These are phyloP conservation scores for Colletotrichum agaves DNA, from an alignment of 2,329 filamentous ascomycete species.

Conservation along the genomic window DNA sequence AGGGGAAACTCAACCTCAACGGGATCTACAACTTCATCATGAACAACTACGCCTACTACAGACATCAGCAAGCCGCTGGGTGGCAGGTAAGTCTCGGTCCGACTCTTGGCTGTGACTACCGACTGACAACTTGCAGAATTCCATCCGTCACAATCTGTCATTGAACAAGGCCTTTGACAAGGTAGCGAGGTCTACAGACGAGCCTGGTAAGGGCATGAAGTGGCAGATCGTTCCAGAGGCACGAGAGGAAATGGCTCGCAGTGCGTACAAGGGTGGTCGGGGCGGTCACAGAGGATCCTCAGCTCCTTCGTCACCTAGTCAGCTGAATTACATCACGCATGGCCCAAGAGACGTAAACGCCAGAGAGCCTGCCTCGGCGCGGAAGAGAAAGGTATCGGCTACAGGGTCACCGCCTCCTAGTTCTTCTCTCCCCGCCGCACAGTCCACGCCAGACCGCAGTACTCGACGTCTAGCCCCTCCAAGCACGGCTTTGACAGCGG, in stretches of 20 bases:
- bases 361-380: constrained; percentile 61
- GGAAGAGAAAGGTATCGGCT: constrained; percentile 67
- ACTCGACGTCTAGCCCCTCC: constrained; percentile 43
- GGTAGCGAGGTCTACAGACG: constrained; percentile 89
- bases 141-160: constrained; percentile 95
- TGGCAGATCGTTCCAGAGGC: constrained; percentile 92
- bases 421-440: constrained; percentile 59
- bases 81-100: constrained; percentile 78
- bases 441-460: constrained; percentile 69
- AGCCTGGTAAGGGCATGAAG: constrained; percentile 99
- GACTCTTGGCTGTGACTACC: neutral
- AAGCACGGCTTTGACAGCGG: constrained; percentile 55
- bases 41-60: constrained; percentile 91
- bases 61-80: constrained; percentile 78
- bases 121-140: constrained; percentile 72
- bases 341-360: constrained; percentile 66
- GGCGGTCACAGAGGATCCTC: constrained; percentile 75
- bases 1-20: constrained; percentile 89
- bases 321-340: constrained; percentile 70
- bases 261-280: constrained; percentile 69
- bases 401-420: constrained; percentile 66
- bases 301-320: constrained; percentile 74
- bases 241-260: constrained; percentile 88
- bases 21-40: constrained; percentile 96
- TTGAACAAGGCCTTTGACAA: constrained; percentile 96